Base-by-base conservation (phyloP, 2,329 filamentous ascomycete species). In the Trichoderma atrobrunneum region DNA sequence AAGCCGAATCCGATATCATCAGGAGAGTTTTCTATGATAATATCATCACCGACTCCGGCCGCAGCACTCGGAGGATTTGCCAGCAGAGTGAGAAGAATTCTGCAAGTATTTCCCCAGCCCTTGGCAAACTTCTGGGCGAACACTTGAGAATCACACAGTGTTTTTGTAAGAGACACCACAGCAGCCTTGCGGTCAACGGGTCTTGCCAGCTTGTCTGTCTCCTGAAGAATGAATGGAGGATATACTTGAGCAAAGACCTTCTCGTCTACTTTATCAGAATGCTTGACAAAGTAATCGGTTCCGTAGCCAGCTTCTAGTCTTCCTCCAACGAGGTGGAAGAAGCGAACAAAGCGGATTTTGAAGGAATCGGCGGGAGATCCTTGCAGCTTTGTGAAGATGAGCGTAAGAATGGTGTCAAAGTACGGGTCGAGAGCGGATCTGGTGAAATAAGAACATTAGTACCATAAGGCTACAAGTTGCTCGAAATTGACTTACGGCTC, bases 1-100 rank as follows among this genome's bases (percentile, higher is more conserved):
- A 98, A 91, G 30, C 96, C 96, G 78, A 99, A 99, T 32, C 93
- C 92, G 76, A 98, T 90, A 80, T 99, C 96, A 77, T 99, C 96
- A 30, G 97, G 93, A 78, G 98, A 95, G 3, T 94, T 91, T 79
- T 98, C 96, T 12, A 90, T 89, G 74, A 97, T 91, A 65, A 93
- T 84, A 76, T 97, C 94, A 74, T 93, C 91, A 72, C 91, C 91
- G 43, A 87, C 84, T 1, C 91, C 88, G 18, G 85, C 83, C 7
- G 87, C 84, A 5, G 95, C 88, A 43, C 85, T 83, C 2, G 95
- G 95, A 30, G 95, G 93, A 82, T 97, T 97, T 79, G 95, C 92
- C 8, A 99, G 87, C 16, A 98, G 87, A 77, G 95, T 94, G 56
- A 99, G 87, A 72, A 99, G 86, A n/a, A 92, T 91, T 79, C 95